Evolutionary conservation across 1,284 basidiomycete species (phyloP), one percentile per base, ranked within the genome.

Genomic region (Cystobasidium sp.): DNA sequence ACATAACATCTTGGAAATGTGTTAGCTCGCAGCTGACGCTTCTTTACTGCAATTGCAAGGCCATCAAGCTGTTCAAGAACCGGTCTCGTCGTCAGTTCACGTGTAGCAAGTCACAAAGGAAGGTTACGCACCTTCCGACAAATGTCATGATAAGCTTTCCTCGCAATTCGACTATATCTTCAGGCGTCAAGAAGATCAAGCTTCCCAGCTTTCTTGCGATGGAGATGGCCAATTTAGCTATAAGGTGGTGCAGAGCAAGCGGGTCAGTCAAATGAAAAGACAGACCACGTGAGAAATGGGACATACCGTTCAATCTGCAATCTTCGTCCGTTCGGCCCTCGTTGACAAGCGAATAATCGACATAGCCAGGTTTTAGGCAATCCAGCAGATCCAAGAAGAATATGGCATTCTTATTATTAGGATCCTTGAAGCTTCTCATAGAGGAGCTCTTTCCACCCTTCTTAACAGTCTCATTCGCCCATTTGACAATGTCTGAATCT

Each of bases 311-410:
- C 84, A 93, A 89, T 81, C 90, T 88, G 81, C 93, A 88, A 74
- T 97, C 93, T 77, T 99, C 97, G 78, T 94, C 94, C 52, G 86
- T 86, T 49, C 78, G 75, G 0, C 93, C 92, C 5, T 80, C 81
- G 63, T 89, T 89, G 58, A 99, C 88, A 74, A 99, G 85, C 14
- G 84, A 84, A 63, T 94, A 95, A 82, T 99, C 96, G 55, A 99
- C 96, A 78, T 98, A 95, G 0, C 96, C 96, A 0, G 94, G 94
- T 62, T 91, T 88, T 68, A 99, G 88, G 5, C 90, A 90, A 75
- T 99, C 94, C 70, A 98, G 86, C 61, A 99, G 85, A 81, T 97
- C 92, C 77, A 99, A 87, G 86, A 98, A 91, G 88, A 97, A 99
- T 66, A 96, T 83, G 0, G 90, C 95, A 24, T 91, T 95, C 58